Evolutionary conservation across 2,329 filamentous ascomycete species (phyloP).

Genomic region (Pyrenophora seminiperda): DNA sequence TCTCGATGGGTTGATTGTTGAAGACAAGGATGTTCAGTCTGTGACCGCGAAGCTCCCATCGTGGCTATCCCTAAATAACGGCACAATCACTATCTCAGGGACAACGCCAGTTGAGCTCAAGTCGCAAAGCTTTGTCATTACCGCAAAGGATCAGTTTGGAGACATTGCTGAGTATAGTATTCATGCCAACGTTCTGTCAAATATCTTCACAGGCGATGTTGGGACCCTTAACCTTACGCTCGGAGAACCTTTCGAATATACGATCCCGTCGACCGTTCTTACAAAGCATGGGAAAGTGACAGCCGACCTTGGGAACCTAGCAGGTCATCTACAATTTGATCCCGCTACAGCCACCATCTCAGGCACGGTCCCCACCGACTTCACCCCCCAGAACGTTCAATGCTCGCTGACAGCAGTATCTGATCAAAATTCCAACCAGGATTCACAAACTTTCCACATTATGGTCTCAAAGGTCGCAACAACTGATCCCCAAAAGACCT

Average conservation of each 20-base stretch:
- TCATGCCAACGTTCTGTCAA: conserved; percentile 48
- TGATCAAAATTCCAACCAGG: conserved; percentile 32
- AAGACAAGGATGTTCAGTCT: conserved; percentile 57
- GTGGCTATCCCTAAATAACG: conserved; percentile 72
- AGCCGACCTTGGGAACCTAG: conserved; percentile 44
- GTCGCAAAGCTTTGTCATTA: conserved; percentile 67
- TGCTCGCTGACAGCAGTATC: conserved; percentile 53
- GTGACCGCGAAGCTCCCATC: conserved; percentile 62
- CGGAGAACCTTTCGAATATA: conserved; percentile 57
- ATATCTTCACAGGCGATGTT: conserved; percentile 53
- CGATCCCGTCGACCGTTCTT: conserved; percentile 52
- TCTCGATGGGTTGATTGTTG: conserved; percentile 50
- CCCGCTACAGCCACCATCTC: conserved; percentile 50
- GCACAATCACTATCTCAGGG: conserved; percentile 67
- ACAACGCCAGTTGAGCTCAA: conserved; percentile 64
- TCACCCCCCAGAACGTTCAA: conserved; percentile 47
- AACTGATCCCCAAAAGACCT: too few relatives aligned
- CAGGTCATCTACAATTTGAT: conserved; percentile 59
- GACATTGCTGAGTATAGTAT: conserved; percentile 65
- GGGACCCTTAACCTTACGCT: conserved; percentile 55
- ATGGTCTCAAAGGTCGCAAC: conserved; percentile 22
- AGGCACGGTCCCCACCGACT: conserved; percentile 55
- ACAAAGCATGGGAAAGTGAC: too few relatives aligned
- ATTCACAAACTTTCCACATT: conserved; percentile 55
- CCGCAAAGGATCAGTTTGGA: conserved; percentile 63